Evolutionary conservation across 305 asterid species (phyloP).

Genomic region (Lippia alba): DNA sequence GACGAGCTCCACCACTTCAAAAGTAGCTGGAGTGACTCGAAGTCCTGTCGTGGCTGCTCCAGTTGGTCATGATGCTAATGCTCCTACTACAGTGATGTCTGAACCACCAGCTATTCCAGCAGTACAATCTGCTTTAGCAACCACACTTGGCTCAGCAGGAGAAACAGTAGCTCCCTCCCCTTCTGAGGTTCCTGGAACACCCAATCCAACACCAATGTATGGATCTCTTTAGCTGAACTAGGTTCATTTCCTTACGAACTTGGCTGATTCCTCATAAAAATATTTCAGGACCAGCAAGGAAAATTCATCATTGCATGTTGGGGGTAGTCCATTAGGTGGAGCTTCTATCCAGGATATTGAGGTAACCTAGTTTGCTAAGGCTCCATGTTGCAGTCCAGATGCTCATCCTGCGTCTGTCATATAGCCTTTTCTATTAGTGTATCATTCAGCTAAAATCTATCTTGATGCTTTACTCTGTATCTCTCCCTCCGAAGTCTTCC

Average conservation of each 20-base stretch:
- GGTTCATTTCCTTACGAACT: slow-evolving; percentile 9
- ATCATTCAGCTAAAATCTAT: slow-evolving; percentile 5
- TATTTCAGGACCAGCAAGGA: slow-evolving; percentile 54
- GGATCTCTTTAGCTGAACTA: slow-evolving; percentile 30
- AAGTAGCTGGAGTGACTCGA: slow-evolving; percentile 49
- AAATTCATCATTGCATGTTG: slow-evolving; percentile 50
- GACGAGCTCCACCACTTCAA: slow-evolving; percentile 50
- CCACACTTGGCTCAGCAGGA: slow-evolving; percentile 48
- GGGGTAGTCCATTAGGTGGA: slow-evolving; percentile 55
- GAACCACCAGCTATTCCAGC: slow-evolving; percentile 60
- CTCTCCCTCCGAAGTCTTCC: neutral
- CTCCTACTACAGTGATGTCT: slow-evolving; percentile 53
- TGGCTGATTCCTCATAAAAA: slow-evolving; percentile 30
- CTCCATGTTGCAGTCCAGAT: slow-evolving; percentile 25
- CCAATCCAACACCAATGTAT: slow-evolving; percentile 48
- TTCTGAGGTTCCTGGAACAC: slow-evolving; percentile 51
- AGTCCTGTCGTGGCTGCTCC: slow-evolving; percentile 69
- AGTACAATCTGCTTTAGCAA: slow-evolving; percentile 46
- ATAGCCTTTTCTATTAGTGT: slow-evolving; percentile 6
- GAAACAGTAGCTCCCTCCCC: slow-evolving; percentile 55
- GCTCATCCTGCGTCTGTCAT: slow-evolving; percentile 23
- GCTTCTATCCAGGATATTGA: slow-evolving; percentile 73
- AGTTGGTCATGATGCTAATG: slow-evolving; percentile 54
- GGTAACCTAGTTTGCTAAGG: slow-evolving; percentile 49
- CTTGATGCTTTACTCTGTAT: slow-evolving; percentile 17